phyloP scores from a whole-genome alignment of 2,329 filamentous ascomycete genomes.

The Bretziella fagacearum region DNA sequence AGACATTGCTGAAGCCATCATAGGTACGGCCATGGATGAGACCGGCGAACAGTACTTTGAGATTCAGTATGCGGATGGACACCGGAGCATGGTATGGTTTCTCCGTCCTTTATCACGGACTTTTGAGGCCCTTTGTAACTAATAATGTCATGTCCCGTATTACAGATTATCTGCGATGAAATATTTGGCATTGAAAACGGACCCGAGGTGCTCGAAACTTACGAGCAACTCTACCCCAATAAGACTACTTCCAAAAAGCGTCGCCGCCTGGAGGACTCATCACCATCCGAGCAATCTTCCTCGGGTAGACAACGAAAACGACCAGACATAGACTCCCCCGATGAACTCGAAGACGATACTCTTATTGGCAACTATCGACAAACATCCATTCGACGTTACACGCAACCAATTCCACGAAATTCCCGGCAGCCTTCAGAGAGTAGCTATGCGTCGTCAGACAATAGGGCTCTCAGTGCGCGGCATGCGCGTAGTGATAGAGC shows the following conservation, averaged over 20 bases:
- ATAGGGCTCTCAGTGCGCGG: background rate
- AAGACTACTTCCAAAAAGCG: background rate
- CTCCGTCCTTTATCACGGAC: background rate
- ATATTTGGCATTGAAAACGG: slow-evolving; percentile 22
- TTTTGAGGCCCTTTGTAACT: too few species aligned
- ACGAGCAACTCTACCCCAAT: background rate
- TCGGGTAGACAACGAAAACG: background rate
- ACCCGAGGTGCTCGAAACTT: slow-evolving; percentile 18
- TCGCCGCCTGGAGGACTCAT: too few species aligned
- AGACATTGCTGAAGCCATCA: background rate
- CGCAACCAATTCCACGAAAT: background rate
- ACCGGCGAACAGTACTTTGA: background rate
- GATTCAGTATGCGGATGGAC: background rate
- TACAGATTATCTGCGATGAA: slow-evolving; percentile 20
- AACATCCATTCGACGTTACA: background rate
- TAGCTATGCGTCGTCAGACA: background rate
- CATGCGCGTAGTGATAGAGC: background rate
- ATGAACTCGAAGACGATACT: background rate
- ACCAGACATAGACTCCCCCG: background rate
- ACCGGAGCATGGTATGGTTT: background rate
- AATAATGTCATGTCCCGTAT: background rate
- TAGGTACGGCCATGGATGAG: background rate
- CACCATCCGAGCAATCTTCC: background rate
- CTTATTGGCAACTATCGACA: background rate
- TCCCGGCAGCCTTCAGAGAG: background rate